A percentile compares a stretch with the other conserved stretches of the same genome.
Evolutionary conservation across 129 eudicot genomes (phyloP).

Genomic region (Flaveria bidentis): DNA sequence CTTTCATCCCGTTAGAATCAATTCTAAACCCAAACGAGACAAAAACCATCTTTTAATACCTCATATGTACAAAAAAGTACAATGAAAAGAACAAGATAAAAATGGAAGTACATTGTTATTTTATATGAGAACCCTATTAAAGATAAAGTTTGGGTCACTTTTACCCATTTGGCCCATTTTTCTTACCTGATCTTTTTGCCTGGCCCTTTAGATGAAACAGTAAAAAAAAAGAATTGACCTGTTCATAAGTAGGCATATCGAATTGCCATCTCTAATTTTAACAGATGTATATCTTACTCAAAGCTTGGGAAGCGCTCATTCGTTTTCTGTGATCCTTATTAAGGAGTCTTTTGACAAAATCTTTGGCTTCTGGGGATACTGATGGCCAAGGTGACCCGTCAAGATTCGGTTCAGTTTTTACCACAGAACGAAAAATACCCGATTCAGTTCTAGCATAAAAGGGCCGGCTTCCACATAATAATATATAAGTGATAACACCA

Average conservation of each 20-base stretch:
- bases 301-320: conserved; percentile 90
- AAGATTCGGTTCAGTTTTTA: conserved; percentile 83
- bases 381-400: conserved; percentile 90
- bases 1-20: too few relatives aligned
- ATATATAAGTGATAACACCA: conserved; percentile 90
- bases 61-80: not conserved
- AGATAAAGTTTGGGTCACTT: not conserved
- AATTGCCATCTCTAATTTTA: not conserved
- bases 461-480: conserved; percentile 95
- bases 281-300: conserved; percentile 45
- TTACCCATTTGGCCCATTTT: not conserved
- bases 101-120: conserved; percentile 1
- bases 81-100: not conserved
- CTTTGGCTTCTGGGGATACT: conserved; percentile 80
- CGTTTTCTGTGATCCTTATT: conserved; percentile 92
- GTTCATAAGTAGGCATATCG: not conserved
- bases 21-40: too few relatives aligned
- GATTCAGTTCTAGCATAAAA: conserved; percentile 96
- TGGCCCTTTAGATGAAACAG: not conserved
- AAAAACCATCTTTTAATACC: not conserved
- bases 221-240: not conserved
- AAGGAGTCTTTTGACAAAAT: conserved; percentile 83
- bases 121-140: not conserved
- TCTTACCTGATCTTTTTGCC: not conserved
- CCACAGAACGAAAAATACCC: conserved; percentile 91